Conservation (phyloP, 2,329 filamentous ascomycete species). For the Alternaria sp. region DNA sequence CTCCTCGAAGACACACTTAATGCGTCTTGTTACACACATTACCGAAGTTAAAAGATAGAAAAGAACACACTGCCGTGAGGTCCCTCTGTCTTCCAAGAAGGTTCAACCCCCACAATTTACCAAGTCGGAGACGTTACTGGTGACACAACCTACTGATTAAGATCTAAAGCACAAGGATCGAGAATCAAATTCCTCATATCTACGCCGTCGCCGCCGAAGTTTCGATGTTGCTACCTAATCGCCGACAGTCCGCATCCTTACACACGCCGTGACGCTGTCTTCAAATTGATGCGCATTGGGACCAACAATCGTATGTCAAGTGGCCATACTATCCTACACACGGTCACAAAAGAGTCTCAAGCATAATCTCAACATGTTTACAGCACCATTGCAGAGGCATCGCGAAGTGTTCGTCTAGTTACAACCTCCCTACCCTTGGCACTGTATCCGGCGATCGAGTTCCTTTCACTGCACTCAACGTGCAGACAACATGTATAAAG, state of each 20-base stretch:
- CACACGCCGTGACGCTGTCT: accelerated
- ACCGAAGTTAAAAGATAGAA: too few relatives aligned
- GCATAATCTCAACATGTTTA: neutral
- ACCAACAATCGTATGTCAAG: accelerated
- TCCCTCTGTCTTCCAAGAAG: accelerated
- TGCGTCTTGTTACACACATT: neutral
- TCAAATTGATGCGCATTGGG: neutral
- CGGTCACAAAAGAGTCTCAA: neutral
- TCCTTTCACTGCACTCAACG: accelerated
- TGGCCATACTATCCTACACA: neutral
- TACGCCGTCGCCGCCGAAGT: too few relatives aligned
- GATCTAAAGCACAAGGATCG: neutral
- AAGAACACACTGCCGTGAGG: neutral
- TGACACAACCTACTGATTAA: accelerated
- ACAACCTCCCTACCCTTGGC: accelerated
- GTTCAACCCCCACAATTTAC: neutral
- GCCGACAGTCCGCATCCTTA: neutral
- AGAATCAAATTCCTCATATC: accelerated
- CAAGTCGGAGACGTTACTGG: neutral
- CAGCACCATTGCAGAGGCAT: neutral
- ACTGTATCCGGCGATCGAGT: too few relatives aligned
- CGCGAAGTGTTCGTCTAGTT: neutral
- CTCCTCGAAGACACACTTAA: neutral
- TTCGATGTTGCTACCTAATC: neutral
- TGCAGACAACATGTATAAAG: too few relatives aligned